Evolutionary conservation across 202 grass and related monocot genomes (phyloP).

Genomic region (Sporobolus alterniflorus): DNA sequence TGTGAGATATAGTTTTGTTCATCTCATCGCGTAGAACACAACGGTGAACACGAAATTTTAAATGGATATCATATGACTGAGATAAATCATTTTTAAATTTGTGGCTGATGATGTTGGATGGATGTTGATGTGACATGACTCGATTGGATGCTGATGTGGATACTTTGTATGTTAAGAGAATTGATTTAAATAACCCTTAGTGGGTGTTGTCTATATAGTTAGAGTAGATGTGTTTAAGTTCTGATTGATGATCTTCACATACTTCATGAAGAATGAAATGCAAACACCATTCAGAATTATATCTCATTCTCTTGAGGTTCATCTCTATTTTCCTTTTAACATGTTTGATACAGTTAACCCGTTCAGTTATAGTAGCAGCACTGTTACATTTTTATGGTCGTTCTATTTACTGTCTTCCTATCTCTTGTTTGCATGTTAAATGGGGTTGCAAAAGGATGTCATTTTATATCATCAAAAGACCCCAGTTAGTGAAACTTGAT

Average conservation of each 20-base stretch:
- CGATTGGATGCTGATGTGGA: no score
- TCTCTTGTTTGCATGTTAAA: neutral
- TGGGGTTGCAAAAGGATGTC: neutral
- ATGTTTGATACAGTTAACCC: neutral
- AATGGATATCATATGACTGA: no score
- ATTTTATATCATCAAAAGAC: neutral
- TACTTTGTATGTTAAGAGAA: no score
- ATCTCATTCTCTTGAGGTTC: neutral
- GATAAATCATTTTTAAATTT: no score
- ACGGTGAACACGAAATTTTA: no score
- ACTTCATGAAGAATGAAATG: neutral
- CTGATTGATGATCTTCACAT: neutral
- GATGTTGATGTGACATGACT: no score
- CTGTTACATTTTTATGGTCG: neutral
- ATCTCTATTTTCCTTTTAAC: neutral
- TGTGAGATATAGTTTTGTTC: no score
- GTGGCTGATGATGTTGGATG: no score
- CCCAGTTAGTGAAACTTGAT: neutral
- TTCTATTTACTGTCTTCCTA: neutral
- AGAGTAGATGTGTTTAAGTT: neutral
- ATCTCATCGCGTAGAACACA: no score
- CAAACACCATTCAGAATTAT: neutral
- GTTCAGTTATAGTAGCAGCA: neutral
- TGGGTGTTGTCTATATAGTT: no score
- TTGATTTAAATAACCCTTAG: no score